phyloP scores from a whole-genome alignment of 768 basidiomycete genomes.

The Mrakia gelida region DNA sequence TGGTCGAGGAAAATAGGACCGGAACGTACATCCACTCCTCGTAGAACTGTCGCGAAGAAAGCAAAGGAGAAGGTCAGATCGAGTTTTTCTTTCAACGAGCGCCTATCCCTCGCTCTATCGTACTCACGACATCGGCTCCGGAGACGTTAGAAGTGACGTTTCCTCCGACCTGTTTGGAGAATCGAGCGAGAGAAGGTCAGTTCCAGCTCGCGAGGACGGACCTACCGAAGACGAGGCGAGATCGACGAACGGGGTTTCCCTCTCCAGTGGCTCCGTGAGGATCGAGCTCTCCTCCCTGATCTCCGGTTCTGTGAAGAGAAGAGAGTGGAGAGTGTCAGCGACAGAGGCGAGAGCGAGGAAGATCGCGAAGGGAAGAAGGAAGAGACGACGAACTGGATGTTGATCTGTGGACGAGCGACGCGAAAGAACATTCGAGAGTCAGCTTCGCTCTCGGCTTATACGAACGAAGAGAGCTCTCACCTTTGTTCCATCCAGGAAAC shows the following conservation, averaged over 20 bases:
- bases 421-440: background rate
- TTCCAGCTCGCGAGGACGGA: no score
- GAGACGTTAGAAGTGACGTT: slow-evolving; percentile 46
- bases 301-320: slow-evolving; percentile 36
- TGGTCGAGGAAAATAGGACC: no score
- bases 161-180: slow-evolving; percentile 45
- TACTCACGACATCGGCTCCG: slow-evolving; percentile 40
- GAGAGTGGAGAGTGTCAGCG: background rate
- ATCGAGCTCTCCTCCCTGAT: slow-evolving; percentile 49
- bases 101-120: no score
- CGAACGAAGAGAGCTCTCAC: slow-evolving; percentile 40
- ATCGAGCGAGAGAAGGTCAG: background rate
- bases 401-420: background rate
- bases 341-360: no score
- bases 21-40: slow-evolving; percentile 48
- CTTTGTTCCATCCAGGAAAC: slow-evolving; percentile 49
- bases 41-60: slow-evolving; percentile 36
- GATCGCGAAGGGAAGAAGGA: no score
- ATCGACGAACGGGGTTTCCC: slow-evolving; percentile 38
- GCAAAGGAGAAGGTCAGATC: no score
- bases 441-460: no score
- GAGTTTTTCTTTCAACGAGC: no score
- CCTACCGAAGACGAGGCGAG: background rate
- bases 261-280: slow-evolving; percentile 45
- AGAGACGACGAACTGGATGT: no score